Evolutionary conservation across 306 rosid genomes (phyloP).

Genomic region (Fragaria ananassa): DNA sequence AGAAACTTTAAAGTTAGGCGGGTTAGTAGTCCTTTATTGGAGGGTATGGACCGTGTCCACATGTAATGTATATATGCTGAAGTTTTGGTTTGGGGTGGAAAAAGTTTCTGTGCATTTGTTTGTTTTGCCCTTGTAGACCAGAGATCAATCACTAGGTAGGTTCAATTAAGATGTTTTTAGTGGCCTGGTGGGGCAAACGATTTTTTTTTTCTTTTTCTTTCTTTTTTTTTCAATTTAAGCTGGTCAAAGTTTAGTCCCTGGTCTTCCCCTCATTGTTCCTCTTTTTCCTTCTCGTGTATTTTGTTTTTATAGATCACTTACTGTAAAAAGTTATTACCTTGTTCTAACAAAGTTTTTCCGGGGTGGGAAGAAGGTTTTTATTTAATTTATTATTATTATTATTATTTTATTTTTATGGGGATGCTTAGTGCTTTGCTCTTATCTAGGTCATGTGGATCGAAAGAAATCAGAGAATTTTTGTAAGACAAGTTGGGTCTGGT

Average conservation of each 20-base stretch:
- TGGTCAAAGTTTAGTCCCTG: not conserved
- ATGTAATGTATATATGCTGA: not conserved
- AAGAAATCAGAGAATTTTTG: not conserved
- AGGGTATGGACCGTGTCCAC: not conserved
- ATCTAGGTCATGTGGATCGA: not conserved
- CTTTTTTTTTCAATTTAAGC: constrained; percentile 7
- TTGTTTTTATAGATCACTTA: not conserved
- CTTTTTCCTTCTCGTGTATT: not conserved
- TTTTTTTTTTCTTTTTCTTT: not conserved
- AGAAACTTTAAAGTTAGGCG: constrained; percentile 9
- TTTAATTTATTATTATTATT: too few species aligned
- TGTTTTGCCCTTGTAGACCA: not conserved
- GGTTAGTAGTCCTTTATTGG: not conserved
- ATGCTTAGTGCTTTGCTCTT: not conserved
- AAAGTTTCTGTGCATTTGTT: not conserved
- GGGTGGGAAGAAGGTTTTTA: not conserved
- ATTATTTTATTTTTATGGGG: too few species aligned
- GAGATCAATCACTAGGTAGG: not conserved
- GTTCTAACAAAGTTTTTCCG: not conserved
- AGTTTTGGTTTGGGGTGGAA: not conserved
- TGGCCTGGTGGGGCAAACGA: not conserved
- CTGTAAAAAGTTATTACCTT: not conserved
- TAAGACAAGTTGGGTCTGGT: not conserved
- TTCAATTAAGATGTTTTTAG: not conserved
- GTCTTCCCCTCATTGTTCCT: not conserved